Evolutionary conservation across 345 rosid genomes (phyloP).

Genomic region (Citrus glauca): DNA sequence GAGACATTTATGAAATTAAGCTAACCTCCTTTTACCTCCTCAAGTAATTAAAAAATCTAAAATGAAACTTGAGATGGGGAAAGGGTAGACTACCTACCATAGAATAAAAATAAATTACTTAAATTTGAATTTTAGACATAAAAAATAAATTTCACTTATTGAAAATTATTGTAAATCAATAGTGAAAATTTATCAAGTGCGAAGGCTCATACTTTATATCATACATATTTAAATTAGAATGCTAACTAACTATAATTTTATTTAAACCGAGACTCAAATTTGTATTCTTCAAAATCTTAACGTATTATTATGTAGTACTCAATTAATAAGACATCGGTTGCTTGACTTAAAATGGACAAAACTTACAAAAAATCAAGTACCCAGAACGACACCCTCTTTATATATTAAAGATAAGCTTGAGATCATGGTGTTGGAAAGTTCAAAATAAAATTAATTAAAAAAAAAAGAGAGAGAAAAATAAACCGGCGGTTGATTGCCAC

Average conservation of each 20-base stretch:
- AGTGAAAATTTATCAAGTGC: not conserved
- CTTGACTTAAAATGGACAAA: too few relatives aligned
- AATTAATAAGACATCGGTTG: too few relatives aligned
- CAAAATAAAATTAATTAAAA: not conserved
- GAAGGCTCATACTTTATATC: not conserved
- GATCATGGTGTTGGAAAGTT: not conserved
- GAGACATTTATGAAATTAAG: not conserved
- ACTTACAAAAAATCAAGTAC: not conserved
- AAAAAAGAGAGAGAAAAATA: not conserved
- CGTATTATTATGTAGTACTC: too few relatives aligned
- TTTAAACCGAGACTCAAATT: too few relatives aligned
- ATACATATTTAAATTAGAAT: too few relatives aligned
- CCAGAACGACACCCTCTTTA: not conserved
- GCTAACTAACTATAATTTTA: too few relatives aligned
- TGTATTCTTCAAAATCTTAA: too few relatives aligned
- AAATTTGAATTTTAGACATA: too few relatives aligned
- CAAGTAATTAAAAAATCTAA: not conserved
- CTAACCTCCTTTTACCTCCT: not conserved
- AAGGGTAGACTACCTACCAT: not conserved
- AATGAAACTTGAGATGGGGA: not conserved
- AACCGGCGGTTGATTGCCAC: not conserved
- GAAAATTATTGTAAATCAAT: too few relatives aligned
- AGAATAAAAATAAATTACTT: not conserved
- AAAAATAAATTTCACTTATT: too few relatives aligned
- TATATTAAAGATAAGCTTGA: not conserved